phyloP scores from a whole-genome alignment of 805 yeast genomes.

The Torulaspora microellipsoides region DNA sequence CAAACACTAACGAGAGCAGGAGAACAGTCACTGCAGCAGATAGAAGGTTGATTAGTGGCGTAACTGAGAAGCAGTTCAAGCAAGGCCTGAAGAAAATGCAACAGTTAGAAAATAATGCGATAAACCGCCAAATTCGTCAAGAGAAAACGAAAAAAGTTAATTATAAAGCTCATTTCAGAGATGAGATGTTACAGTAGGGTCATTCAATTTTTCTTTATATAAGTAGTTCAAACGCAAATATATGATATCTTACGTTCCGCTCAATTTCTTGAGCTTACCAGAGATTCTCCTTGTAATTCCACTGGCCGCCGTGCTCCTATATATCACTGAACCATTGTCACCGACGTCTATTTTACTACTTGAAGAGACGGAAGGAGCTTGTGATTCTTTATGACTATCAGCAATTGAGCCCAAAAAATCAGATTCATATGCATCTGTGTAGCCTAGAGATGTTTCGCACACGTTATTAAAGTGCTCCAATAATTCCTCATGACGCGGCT shows the following conservation, averaged over 20 bases:
- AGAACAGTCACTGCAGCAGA: conserved; percentile 77
- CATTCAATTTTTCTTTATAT: not conserved
- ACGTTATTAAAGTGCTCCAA: conserved; percentile 30
- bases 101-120: conserved; percentile 42
- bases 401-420: conserved; percentile 10
- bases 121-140: conserved; percentile 39
- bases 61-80: conserved; percentile 56
- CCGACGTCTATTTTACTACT: conserved; percentile 3
- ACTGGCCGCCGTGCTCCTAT: conserved; percentile 13
- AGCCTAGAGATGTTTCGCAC: conserved; percentile 15
- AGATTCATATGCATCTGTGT: conserved; percentile 14
- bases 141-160: conserved; percentile 64
- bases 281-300: conserved; percentile 8
- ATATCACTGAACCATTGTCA: conserved; percentile 15
- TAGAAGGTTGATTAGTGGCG: conserved; percentile 51
- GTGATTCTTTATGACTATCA: conserved; percentile 5
- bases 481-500: conserved; percentile 25
- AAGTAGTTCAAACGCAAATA: not conserved
- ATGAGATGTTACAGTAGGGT: conserved; percentile 48
- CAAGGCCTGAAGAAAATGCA: conserved; percentile 46
- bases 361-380: conserved; percentile 5
- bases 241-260: conserved; percentile 2
- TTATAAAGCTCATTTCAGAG: conserved; percentile 81
- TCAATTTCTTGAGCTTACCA: conserved; percentile 6
- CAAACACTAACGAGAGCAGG: conserved; percentile 49